Percentiles rank a stretch among this genome's conserved stretches.
phyloP scores from a whole-genome alignment of 805 yeast genomes.

The Wickerhamomyces alni region DNA sequence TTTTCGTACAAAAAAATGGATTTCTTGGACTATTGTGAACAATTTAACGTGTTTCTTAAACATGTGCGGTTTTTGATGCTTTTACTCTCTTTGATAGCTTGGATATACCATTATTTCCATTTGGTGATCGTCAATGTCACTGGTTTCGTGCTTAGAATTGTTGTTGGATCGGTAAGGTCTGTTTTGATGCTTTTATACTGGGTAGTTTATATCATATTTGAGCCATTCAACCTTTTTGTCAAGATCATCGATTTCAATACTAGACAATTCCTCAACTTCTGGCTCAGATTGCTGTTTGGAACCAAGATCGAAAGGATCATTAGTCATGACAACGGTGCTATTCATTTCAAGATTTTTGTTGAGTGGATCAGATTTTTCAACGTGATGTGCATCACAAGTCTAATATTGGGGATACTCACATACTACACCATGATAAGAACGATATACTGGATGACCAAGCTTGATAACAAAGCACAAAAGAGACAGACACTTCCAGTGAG shows the following conservation, averaged over 20 bases:
- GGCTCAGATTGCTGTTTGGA: conserved; percentile 13
- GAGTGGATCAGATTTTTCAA: conserved; percentile 19
- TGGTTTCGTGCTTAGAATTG: too few species aligned
- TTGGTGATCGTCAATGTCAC: too few species aligned
- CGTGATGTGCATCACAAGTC: conserved; percentile 16
- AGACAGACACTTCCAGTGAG: neutral
- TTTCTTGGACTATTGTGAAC: too few species aligned
- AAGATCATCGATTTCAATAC: conserved; percentile 18
- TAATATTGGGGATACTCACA: conserved; percentile 16
- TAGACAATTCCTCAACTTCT: conserved; percentile 12
- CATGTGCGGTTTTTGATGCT: too few species aligned
- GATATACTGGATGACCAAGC: conserved; percentile 18
- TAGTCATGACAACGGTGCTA: conserved; percentile 11
- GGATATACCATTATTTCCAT: too few species aligned
- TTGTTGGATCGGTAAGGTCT: too few species aligned
- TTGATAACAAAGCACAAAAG: conserved; percentile 6
- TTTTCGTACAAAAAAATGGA: too few species aligned
- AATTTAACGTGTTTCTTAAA: too few species aligned
- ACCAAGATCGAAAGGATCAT: conserved; percentile 12
- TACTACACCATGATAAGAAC: conserved; percentile 16
- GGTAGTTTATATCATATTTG: conserved; percentile 9
- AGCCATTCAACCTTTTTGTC: conserved; percentile 14
- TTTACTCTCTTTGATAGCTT: too few species aligned
- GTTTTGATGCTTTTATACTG: neutral
- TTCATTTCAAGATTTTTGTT: conserved; percentile 13